Conservation (phyloP, 108 stramenopile species). For the Schizochytrium sp. region DNA sequence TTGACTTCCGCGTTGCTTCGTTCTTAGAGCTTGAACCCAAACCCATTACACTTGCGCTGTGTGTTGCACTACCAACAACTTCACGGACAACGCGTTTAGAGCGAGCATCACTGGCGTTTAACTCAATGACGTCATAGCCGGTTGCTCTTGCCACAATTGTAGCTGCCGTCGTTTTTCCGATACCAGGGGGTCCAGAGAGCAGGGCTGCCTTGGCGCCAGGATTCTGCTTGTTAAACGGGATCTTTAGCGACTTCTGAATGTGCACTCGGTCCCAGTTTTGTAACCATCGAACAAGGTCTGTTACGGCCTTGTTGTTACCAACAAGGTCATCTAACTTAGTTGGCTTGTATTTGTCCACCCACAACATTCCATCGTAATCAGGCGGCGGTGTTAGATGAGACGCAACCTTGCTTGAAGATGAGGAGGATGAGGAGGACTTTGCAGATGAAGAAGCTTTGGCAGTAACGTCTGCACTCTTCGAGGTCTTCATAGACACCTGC, state of each 20-base stretch:
- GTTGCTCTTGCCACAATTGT: slow-evolving; percentile 84
- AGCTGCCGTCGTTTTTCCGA: slow-evolving; percentile 93
- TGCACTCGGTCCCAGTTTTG: slow-evolving; percentile 81
- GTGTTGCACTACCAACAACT: not conserved
- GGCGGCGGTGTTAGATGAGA: not conserved
- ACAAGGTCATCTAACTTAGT: slow-evolving; percentile 77
- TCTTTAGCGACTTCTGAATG: slow-evolving; percentile 43
- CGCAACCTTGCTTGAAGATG: not conserved
- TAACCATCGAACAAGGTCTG: slow-evolving; percentile 80
- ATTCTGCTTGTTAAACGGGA: slow-evolving; percentile 70
- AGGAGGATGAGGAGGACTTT: slow-evolving; percentile 62
- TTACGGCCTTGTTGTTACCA: slow-evolving; percentile 81
- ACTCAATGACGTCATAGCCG: slow-evolving; percentile 91
- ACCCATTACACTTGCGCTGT: slow-evolving; percentile 35
- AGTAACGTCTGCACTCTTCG: not conserved
- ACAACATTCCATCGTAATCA: slow-evolving; percentile 77
- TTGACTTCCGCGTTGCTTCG: slow-evolving; percentile 33
- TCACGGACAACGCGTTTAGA: slow-evolving; percentile 84
- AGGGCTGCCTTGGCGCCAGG: slow-evolving; percentile 87
- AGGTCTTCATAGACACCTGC: slow-evolving; percentile 44
- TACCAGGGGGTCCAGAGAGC: slow-evolving; percentile 95
- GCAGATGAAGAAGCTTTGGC: not conserved
- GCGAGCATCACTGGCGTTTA: slow-evolving; percentile 95
- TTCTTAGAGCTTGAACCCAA: not conserved
- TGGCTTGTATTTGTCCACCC: slow-evolving; percentile 94